Base-by-base conservation (phyloP, 164 flowering plant species). In the Umbellularia californica region DNA sequence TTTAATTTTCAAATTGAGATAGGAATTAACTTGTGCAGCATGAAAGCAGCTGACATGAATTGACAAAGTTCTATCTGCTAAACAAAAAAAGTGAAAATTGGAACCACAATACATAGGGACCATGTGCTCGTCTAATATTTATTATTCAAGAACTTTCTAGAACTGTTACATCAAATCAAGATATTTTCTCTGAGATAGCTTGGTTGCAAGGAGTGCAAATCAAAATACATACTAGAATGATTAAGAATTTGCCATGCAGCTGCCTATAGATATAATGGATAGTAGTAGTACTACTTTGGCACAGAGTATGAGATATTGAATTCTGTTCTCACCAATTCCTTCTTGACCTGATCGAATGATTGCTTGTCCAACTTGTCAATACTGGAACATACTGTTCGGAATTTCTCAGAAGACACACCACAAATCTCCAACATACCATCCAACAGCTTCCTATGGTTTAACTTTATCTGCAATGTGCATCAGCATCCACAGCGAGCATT, bases 351-450 rank as follows among this genome's bases (percentile, higher is more conserved):
- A 70, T 89, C 93, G 80, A 92, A 91, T 0, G 97, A 67, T 78
- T 86, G 94, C 83, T 95, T 95, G 86, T 95, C 99, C 76, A 95
- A 79, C 85, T 95, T 95, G 90, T 95, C 99, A 72, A 95, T 89
- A 75, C 97, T 93, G 63, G 99, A 95, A 83, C 98, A 93, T 47
- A 95, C 93, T 50, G 97, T 91, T 85, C 98, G 84, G 74, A 95
- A 95, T 70, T 95, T 95, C 77, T 90, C 89, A 76, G 92, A 77
- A 70, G 99, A 88, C 76, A 95, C 98, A 70, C 99, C 99, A 84
- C 99, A 95, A 23, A 95, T 89, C 69, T 92, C 93, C 84, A 95
- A 70, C 97, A 95, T 90, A 24, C 97, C 99, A 79, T 95, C 99
- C 73, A 95, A 77, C 77, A 95, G 79, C 85, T 88, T 90, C 69